phyloP scores from a whole-genome alignment of 208 protist genomes.

The Crithidia fasciculata region DNA sequence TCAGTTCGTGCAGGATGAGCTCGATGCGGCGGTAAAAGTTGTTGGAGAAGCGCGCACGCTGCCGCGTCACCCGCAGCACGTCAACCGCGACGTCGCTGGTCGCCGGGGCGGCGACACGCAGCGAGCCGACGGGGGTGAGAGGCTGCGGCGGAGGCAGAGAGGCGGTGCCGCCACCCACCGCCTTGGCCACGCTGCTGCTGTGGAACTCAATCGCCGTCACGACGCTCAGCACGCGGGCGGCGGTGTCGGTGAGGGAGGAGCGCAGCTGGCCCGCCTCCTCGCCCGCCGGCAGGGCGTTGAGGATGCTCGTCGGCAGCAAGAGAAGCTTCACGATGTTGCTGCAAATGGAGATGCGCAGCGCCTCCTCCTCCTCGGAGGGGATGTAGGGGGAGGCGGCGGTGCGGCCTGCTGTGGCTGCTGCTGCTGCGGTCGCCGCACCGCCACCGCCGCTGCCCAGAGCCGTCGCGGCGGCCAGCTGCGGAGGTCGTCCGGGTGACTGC shows the following conservation, averaged over 20 bases:
- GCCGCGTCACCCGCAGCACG: constrained; percentile 6
- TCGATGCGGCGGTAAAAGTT: constrained; percentile 69
- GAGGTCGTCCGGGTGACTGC: constrained; percentile 1
- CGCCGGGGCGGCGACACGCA: constrained; percentile 5
- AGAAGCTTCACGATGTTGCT: constrained; percentile 86
- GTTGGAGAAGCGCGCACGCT: constrained; percentile 62
- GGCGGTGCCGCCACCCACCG: not conserved
- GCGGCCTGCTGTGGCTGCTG: not conserved
- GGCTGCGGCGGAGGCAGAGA: constrained; percentile 1
- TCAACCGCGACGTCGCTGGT: not conserved
- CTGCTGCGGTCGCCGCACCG: not conserved
- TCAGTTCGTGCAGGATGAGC: constrained; percentile 54
- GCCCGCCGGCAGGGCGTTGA: constrained; percentile 41
- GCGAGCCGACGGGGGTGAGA: constrained; percentile 1
- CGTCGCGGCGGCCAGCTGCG: not conserved
- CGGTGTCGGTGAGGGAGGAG: constrained; percentile 36
- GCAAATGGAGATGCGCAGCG: constrained; percentile 61
- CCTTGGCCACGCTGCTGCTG: constrained; percentile 5
- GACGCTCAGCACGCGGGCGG: constrained; percentile 42
- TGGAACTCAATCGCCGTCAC: constrained; percentile 43
- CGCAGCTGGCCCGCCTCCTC: constrained; percentile 44
- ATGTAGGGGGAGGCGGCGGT: constrained; percentile 31
- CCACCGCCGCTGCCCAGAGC: not conserved
- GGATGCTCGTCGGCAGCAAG: constrained; percentile 75
- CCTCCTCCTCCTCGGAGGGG: constrained; percentile 70